phyloP scores from a whole-genome alignment of 139 green algal genomes.

The Yamagishiella unicocca region DNA sequence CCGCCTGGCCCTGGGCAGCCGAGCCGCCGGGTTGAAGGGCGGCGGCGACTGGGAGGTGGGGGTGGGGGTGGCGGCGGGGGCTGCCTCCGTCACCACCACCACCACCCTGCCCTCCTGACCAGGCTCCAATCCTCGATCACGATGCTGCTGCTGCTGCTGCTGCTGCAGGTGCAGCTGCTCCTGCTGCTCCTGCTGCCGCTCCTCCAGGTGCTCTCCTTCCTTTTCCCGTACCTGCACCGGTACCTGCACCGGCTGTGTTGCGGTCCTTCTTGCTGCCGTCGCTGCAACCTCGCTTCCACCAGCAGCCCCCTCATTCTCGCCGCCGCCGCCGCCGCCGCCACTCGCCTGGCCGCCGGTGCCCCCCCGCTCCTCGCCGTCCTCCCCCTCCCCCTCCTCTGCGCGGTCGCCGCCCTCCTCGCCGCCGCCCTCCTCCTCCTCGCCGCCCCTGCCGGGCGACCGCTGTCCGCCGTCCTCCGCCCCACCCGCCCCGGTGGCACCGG shows the following conservation, averaged over 20 bases:
- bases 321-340: not conserved
- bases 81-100: no score
- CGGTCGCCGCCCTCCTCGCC: not conserved
- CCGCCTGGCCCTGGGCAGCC: conserved; percentile 45
- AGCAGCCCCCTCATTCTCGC: not conserved
- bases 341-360: not conserved
- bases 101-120: no score
- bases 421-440: not conserved
- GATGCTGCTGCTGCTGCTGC: not conserved
- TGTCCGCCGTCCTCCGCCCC: not conserved
- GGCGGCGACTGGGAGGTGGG: not conserved
- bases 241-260: no score
- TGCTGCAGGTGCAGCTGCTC: not conserved
- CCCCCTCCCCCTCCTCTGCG: not conserved
- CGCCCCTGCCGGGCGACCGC: not conserved
- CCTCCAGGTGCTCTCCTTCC: no score
- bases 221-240: no score
- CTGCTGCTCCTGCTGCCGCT: not conserved
- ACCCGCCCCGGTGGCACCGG: conserved; percentile 13
- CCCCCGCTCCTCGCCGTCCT: not conserved
- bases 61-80: not conserved
- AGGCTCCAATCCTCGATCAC: not conserved
- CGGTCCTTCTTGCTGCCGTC: not conserved
- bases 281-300: not conserved
- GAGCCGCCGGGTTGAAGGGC: conserved; percentile 38